Evolutionary conservation across 768 basidiomycete species (phyloP), one percentile per base, ranked within the genome.

Genomic region (Mrakia gelida): DNA sequence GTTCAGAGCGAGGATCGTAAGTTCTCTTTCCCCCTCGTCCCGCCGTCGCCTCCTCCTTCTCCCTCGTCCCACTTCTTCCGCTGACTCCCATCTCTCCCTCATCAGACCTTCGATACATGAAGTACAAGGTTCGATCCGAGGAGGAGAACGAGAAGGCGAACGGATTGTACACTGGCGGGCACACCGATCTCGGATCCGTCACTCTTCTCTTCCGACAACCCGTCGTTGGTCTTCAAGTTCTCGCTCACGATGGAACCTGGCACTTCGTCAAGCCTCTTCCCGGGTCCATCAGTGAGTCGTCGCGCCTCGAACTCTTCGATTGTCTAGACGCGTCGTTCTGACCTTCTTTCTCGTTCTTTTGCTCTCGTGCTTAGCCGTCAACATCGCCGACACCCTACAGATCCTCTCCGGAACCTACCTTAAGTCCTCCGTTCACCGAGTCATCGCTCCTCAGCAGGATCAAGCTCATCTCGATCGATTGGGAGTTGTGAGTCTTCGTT

Each of bases 191-290:
- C 54, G 87, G 88, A 45, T 85, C 85, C 74, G 85, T 87, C 81
- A 89, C 88, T 26, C 83, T 89, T 5, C 86, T 89, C 70, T 88
- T 88, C 86, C 84, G 87, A 15, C 88, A 88, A 81, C 88, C 88
- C 26, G 87, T 89, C 68, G 87, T 88, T 0, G 88, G 86, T 10
- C 85, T 89, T 21, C 88, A 89, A 81, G 88, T 89, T 82, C 83
- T 84, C 72, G 86, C 86, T 80, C 86, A 84, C 80, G 65, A 81
- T 26, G 87, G 86, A 41, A 84, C 86, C 76, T 89, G 88, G 88
- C 87, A 87, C 79, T 89, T 86, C 86, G 88, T 87, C 56, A 78
- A 78, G 45, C 79, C 76, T 28, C 45, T 78, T 10, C 28, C 79
- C 28, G 76, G 65, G 0, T 76, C 75, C 21, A 71, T 80, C 75